Evolutionary conservation across 768 basidiomycete species (phyloP).

Genomic region (Tulasnella sp.): DNA sequence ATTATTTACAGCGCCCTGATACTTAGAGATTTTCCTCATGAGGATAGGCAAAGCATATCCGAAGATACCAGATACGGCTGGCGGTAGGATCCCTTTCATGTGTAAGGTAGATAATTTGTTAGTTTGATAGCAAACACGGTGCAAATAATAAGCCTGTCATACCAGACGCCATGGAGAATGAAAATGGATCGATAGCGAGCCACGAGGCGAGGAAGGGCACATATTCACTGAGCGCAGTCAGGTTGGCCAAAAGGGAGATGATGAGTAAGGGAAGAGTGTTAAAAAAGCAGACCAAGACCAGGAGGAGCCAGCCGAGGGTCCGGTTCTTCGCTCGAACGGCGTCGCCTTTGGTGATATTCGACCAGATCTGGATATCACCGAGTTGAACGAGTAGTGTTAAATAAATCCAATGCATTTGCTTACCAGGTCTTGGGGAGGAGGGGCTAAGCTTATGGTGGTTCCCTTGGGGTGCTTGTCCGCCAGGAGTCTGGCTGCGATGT

Average conservation of each 20-base stretch:
- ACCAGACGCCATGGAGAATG: conserved; percentile 81
- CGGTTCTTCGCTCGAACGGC: conserved; percentile 56
- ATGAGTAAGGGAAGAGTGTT: conserved; percentile 88
- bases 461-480: conserved; percentile 61
- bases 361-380: conserved; percentile 56
- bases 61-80: conserved; percentile 77
- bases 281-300: conserved; percentile 77
- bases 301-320: conserved; percentile 64
- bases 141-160: too few relatives aligned
- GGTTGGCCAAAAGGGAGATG: conserved; percentile 86
- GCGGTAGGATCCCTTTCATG: conserved; percentile 58
- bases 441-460: conserved; percentile 60
- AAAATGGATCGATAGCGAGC: conserved; percentile 46
- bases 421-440: conserved; percentile 84
- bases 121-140: background rate
- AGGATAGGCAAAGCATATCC: conserved; percentile 84
- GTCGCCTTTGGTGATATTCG: conserved; percentile 70
- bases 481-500: conserved; percentile 68
- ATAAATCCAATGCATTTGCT: conserved; percentile 22
- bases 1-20: conserved; percentile 42
- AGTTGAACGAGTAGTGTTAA: background rate
- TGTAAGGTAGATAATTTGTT: background rate
- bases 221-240: conserved; percentile 42
- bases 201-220: conserved; percentile 69
- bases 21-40: conserved; percentile 73